Evolutionary conservation across 768 basidiomycete species (phyloP), one percentile per base, ranked within the genome.

Genomic region (Holtermannia corniformis): DNA sequence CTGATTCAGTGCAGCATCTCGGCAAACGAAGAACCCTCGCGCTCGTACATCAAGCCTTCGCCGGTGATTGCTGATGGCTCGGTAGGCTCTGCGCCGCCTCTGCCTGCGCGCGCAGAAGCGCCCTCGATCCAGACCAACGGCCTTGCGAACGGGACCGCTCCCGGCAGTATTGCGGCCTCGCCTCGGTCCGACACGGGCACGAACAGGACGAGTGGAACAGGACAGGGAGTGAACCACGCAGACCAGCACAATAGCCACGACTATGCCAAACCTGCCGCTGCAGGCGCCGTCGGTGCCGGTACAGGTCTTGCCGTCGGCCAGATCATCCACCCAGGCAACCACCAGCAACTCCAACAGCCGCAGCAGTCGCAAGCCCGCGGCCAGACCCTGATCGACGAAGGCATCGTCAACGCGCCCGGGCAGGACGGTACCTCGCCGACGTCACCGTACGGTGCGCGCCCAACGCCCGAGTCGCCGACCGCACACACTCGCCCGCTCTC

Each of bases 321-420:
- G 23, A 56, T 65, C 41, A 45, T 62, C 19, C 59, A 63, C 10
- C 55, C 46, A 22, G 55, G 64, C 13, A 56, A 58, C 19, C 70
- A 71, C 43, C 61, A 59, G 13, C 48, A 68, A 41, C 56, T 67
- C 26, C 67, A 68, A 40, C 55, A 65, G 48, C 52, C 48, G 20
- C 28, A 46, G 32, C 54, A 57, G 44, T 16, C 43, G 43, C 49
- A 49, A 25, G 21, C 43, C 43, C 44, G 63, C 22, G 52, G 58
- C 52, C 40, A 50, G 54, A 37, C 59, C 32, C 60, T 56, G 2
- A 60, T 62, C 48, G 62, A 62, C 37, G 57, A 64, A 7, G 19
- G 4, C 24, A 51, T 41, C 50, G 37, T 42, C 27, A 42, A 10
- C 47, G 26, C 13, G 13, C 27, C 55, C 12, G 27, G 46, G 3